A percentile compares a stretch with the other conserved stretches of the same genome.
Conservation (phyloP, 2,329 filamentous ascomycete species). For the Didymosphaeria variabile region DNA sequence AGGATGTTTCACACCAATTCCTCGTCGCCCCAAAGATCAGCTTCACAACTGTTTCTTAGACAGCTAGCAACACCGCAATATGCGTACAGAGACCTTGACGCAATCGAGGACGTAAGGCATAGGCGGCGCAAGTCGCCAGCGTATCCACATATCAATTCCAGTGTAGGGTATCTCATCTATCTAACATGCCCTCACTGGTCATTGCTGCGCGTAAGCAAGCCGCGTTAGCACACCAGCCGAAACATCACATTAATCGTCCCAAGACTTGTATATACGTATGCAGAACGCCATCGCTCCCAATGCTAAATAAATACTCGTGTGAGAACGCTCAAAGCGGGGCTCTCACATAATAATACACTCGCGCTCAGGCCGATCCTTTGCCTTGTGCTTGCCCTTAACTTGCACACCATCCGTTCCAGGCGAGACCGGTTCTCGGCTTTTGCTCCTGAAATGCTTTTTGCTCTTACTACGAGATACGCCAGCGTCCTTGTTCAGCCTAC, state of each 20-base stretch:
- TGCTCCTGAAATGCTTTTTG: constrained; percentile 45
- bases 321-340: constrained; percentile 1
- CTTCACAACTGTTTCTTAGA: too few relatives aligned
- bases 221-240: neutral
- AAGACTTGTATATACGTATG: constrained; percentile 8
- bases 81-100: too few relatives aligned
- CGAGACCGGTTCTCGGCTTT: constrained; percentile 51
- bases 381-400: constrained; percentile 39
- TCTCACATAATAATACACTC: constrained; percentile 56
- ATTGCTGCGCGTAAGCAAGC: neutral
- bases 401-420: constrained; percentile 28
- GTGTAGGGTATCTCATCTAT: constrained; percentile 38
- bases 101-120: too few relatives aligned
- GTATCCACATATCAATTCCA: neutral
- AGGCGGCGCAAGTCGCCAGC: too few relatives aligned
- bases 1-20: too few relatives aligned
- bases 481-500: constrained; percentile 36
- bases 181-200: constrained; percentile 14
- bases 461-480: constrained; percentile 39
- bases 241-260: neutral
- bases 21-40: too few relatives aligned
- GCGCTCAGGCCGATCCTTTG: constrained; percentile 49
- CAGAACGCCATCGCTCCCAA: constrained; percentile 14
- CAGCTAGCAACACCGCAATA: too few relatives aligned
- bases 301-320: neutral